Percentiles rank a stretch among this genome's conserved stretches.
phyloP scores from a whole-genome alignment of 2,329 filamentous ascomycete species.

The Botrytis fragariae region DNA sequence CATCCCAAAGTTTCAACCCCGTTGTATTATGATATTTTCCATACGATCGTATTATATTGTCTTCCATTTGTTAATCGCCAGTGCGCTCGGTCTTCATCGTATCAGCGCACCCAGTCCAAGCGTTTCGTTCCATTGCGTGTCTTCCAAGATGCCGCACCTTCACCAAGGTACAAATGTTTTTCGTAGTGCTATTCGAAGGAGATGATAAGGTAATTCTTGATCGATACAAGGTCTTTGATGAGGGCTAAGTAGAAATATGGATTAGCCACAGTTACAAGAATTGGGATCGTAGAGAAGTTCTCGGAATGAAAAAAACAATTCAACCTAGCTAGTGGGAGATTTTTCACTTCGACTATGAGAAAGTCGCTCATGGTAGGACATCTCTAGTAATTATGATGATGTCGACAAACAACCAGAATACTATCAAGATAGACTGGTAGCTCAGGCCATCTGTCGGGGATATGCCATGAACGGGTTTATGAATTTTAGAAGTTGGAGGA shows the following conservation, averaged over 20 bases:
- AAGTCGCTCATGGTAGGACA: too few relatives aligned
- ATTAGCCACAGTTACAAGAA: neutral
- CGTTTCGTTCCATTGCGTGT: neutral
- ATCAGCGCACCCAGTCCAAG: too few relatives aligned
- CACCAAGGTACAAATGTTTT: neutral
- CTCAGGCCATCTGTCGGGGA: neutral
- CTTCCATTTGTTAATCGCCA: too few relatives aligned
- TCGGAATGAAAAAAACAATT: neutral
- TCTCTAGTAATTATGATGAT: neutral
- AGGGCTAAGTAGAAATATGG: neutral
- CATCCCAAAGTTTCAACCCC: neutral
- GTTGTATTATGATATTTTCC: neutral
- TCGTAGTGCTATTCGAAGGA: neutral
- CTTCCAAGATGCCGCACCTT: neutral
- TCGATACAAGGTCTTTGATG: neutral
- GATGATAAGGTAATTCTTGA: neutral
- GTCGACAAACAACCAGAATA: too few relatives aligned
- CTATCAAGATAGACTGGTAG: too few relatives aligned
- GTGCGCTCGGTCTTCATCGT: too few relatives aligned
- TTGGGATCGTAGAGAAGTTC: too few relatives aligned
- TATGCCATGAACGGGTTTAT: too few relatives aligned
- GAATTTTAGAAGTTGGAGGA: neutral
- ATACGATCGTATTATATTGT: neutral
- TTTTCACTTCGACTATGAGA: neutral
- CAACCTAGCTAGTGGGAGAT: neutral